Evolutionary conservation across 1,284 basidiomycete species (phyloP).

Genomic region (Exobasidium cylindrosporum): DNA sequence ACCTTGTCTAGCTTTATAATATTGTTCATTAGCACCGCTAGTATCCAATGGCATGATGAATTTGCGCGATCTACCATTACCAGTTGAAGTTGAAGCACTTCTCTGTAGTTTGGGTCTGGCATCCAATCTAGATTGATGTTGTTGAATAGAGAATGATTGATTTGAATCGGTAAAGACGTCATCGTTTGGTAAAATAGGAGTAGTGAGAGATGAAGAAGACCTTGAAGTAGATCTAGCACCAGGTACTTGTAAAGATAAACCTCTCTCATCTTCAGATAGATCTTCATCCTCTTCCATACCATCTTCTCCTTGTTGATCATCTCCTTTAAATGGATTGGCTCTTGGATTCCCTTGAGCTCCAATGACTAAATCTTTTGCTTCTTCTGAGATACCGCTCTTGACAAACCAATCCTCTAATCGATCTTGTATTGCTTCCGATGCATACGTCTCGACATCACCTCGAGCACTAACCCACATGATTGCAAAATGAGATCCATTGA

Average conservation of each 20-base stretch:
- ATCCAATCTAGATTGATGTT: neutral
- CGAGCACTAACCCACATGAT: constrained; percentile 60
- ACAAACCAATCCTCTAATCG: constrained; percentile 47
- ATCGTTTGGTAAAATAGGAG: constrained; percentile 7
- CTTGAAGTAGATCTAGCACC: neutral
- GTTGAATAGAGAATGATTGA: neutral
- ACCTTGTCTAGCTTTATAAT: constrained; percentile 14
- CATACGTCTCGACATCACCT: constrained; percentile 61
- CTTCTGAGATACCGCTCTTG: constrained; percentile 42
- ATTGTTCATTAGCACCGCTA: constrained; percentile 27
- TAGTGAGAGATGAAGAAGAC: constrained; percentile 2
- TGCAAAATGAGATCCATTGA: constrained; percentile 62
- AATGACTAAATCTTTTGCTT: constrained; percentile 38
- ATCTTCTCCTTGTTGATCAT: constrained; percentile 12
- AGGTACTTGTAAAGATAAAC: neutral
- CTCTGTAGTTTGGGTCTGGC: neutral
- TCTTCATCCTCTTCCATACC: constrained; percentile 17
- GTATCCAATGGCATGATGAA: constrained; percentile 31
- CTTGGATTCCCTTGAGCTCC: neutral
- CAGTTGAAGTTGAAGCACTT: neutral
- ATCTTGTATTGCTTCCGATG: constrained; percentile 56
- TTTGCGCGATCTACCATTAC: neutral
- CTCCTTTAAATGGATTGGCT: constrained; percentile 3
- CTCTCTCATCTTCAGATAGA: constrained; percentile 6
- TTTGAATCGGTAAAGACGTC: constrained; percentile 13